Base-by-base conservation (phyloP, 192 early-diverging fungal genomes). In the Mortierella alpina region DNA sequence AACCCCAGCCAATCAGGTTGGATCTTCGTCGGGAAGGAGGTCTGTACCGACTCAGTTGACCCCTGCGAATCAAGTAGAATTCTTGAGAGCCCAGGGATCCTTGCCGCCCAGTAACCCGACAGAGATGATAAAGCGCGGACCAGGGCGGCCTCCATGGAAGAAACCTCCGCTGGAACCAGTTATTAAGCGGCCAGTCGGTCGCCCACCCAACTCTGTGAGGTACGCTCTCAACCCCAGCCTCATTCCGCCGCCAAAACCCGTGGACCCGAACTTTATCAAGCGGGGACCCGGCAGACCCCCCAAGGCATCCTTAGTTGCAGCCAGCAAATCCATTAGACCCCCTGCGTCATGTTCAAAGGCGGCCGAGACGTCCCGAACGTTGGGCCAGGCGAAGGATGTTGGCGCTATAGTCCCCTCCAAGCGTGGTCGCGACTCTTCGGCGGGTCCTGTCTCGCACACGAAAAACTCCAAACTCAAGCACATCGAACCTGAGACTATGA, bases 231-330 rank as follows among this genome's bases (percentile, higher is more conserved):
- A 75, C 31, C 51, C 73, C n/a, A 55, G 54, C 55, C n/a, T 51
- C 45, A 18, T 61, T 53, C 47, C 56, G 8, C 20, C 42, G 42
- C 31, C 41, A 66, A 62, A 68, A 20, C 2, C n/a, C 8, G 57
- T 45, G 1, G 51, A 66, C 8, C 31, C 31, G 31, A 31, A 31
- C 31, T 31, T 31, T 31, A 17, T 18, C 15, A 66, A 66, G 44
- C 22, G 65, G 22, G 66, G 59, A 14, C 59, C 59, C n/a, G 66
- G 66, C 14, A 53, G 71, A 40, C 71, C 71, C 18, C 54, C 55
- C 11, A 57, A 57, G 49, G 46, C 44, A 48, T 11, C 48, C 6
- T 51, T 48, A 44, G 22, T 12, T 47, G 18, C 39, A 17, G 41
- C 58, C 44, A 49, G 45, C 15, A 13, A 44, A 48, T 41, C 51